Base-by-base conservation (phyloP, 257 asterid genomes). In the Primulina huaijiensis region DNA sequence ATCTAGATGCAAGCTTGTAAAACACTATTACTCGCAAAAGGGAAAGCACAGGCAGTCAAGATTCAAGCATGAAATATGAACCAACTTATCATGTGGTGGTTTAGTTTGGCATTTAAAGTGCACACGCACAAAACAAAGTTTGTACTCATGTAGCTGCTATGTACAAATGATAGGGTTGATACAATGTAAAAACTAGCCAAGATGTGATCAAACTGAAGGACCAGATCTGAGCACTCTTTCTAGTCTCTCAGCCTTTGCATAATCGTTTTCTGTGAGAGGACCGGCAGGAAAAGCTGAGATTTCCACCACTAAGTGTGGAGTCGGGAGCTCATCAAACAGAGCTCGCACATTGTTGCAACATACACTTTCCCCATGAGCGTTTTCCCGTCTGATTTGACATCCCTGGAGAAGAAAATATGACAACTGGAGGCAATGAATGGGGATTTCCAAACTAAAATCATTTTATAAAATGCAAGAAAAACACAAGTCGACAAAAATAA, bases 281-380 rank as follows among this genome's bases (percentile, higher is more conserved):
- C 98, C 98, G 1, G 90, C 79, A 1, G 98, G 98, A 73, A 92
- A 92, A 62, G 98, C 90, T 0, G 97, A 84, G 72, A 92, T 90
- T 71, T 92, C 97, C 27, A 92, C 84, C 8, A 68, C 76, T 67
- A 92, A 70, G 77, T 92, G 98, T 30, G 97, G 98, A 3, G 96
- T 90, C 4, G 98, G 98, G 72, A 92, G 96, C 83, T 90, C 98
- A 66, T 92, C 98, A 43, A 92, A 92, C 82, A 92, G 72, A 3
- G 98, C 98, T 14, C 96, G 85, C 30, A 92, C 98, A 9, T 90
- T 92, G 89, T 92, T 92, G 74, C 97, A 90, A 57, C 98, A 92
- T 1, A 92, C 97, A 7, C 82, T 90, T 83, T 92, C 97, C 73
- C 98, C 97, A 55, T 92, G 98, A 70, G 98, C 98, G 74, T 69